Base-by-base conservation (phyloP, 257 asterid genomes). In the Cruciata laevipes region DNA sequence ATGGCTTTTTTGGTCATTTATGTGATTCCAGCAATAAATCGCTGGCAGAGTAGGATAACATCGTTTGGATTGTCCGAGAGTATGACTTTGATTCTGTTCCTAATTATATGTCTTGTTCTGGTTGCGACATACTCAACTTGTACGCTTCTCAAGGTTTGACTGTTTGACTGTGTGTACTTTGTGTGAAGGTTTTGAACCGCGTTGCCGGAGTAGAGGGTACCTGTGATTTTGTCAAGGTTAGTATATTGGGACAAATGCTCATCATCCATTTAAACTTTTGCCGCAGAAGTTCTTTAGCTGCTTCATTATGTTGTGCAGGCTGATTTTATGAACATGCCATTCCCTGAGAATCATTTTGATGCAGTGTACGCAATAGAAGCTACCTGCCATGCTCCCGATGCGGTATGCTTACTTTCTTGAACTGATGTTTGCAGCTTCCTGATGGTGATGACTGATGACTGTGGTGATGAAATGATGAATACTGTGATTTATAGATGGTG, bases 351-450 rank as follows among this genome's bases (percentile, higher is more conserved):
- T 56, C 82, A 79, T 74, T 94, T 83, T 44, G 99, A 94, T 79
- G 97, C 99, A 67, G 92, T 87, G 35, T 94, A 94, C 69, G 99
- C 97, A 40, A 90, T 94, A 75, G 99, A 90, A 83, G 99, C 99
- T 65, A 94, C 99, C 53, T 94, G 99, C 72, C 99, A 94, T 67
- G 99, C 99, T 61, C 99, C 99, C 1, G 99, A 94, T 72, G 85
- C 88, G 35, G 99, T 94, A 80, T 23, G 92, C 65, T 65, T 67
- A 67, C 33, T 66, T 65, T 31, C 35, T 27, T 35, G 49, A 40
- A 47, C 31, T 2, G 52, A 40, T n/a, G n/a, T n/a, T n/a, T n/a
- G n/a, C n/a, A n/a, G n/a, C n/a, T n/a, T n/a, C n/a, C n/a, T n/a
- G n/a, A n/a, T n/a, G n/a, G 32, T 67, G 62, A 20, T 66, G 10